phyloP scores from a whole-genome alignment of 176 grass and related monocot species.

The Bromus sterilis region DNA sequence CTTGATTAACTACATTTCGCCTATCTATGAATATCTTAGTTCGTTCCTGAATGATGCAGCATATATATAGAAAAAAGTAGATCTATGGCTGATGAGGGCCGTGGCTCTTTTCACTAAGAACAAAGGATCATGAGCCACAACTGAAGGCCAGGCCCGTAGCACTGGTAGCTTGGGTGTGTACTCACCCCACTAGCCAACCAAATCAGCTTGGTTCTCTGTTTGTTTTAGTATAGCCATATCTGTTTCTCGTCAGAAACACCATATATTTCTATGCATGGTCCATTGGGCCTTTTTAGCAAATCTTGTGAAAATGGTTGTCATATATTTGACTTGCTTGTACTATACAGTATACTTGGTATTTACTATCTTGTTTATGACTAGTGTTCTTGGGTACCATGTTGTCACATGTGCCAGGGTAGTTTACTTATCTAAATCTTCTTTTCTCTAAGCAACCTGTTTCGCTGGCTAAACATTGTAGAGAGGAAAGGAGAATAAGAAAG shows the following conservation, averaged over 20 bases:
- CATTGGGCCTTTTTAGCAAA: neutral
- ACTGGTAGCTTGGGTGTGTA: neutral
- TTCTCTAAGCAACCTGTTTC: neutral
- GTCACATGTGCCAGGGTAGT: neutral
- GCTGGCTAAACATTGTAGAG: conserved; percentile 26
- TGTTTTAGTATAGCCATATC: neutral
- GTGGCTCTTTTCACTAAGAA: neutral
- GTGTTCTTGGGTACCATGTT: neutral
- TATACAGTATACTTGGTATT: neutral
- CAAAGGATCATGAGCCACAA: neutral
- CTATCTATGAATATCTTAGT: neutral
- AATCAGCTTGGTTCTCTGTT: neutral
- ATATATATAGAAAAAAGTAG: neutral
- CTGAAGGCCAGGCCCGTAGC: neutral
- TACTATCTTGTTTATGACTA: neutral
- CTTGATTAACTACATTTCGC: neutral
- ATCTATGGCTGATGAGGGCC: neutral
- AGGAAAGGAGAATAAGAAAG: conserved; percentile 81
- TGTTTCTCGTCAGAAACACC: neutral
- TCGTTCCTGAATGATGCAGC: neutral
- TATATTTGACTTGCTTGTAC: neutral
- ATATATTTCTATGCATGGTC: neutral
- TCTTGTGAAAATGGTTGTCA: neutral
- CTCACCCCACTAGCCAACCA: neutral
- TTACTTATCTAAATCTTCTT: neutral